A percentile compares a stretch with the other conserved stretches of the same genome.
These are phyloP conservation scores for Ascochyta pisi DNA, from an alignment of 2,329 filamentous ascomycete genomes.

Conservation along the genomic window DNA sequence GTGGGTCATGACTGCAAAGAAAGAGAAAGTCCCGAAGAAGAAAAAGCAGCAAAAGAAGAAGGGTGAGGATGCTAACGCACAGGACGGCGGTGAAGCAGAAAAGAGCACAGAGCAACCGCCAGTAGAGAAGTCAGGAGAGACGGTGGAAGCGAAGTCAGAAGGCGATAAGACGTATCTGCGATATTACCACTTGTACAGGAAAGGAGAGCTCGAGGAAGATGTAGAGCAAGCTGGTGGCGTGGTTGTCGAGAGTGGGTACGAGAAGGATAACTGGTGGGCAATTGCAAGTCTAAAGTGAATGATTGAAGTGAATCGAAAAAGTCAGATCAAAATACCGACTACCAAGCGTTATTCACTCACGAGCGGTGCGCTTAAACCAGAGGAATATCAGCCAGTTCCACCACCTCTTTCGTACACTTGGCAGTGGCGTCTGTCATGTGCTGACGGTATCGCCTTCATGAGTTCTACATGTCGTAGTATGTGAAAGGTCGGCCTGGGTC, in stretches of 20 bases:
- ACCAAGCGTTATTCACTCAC: background rate
- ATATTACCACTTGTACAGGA: conserved; percentile 91
- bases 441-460: too few species aligned
- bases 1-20: conserved; percentile 74
- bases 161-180: conserved; percentile 73
- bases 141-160: conserved; percentile 16
- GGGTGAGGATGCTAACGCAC: conserved; percentile 10
- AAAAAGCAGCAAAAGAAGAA: conserved; percentile 21
- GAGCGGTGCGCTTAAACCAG: background rate
- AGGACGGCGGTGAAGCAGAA: background rate
- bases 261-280: conserved; percentile 98
- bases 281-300: conserved; percentile 56
- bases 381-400: background rate
- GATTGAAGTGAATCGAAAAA: background rate
- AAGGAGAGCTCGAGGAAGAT: conserved; percentile 86
- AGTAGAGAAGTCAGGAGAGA: conserved; percentile 16
- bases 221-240: conserved; percentile 75
- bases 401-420: too few species aligned
- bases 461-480: too few species aligned
- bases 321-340: background rate
- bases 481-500: too few species aligned
- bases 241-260: conserved; percentile 84
- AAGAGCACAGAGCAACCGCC: conserved; percentile 22
- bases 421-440: too few species aligned
- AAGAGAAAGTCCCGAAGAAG: conserved; percentile 35